Evolutionary conservation across 2,329 filamentous ascomycete species (phyloP), one percentile per base, ranked within the genome.

Genomic region (Alternaria infectoria): DNA sequence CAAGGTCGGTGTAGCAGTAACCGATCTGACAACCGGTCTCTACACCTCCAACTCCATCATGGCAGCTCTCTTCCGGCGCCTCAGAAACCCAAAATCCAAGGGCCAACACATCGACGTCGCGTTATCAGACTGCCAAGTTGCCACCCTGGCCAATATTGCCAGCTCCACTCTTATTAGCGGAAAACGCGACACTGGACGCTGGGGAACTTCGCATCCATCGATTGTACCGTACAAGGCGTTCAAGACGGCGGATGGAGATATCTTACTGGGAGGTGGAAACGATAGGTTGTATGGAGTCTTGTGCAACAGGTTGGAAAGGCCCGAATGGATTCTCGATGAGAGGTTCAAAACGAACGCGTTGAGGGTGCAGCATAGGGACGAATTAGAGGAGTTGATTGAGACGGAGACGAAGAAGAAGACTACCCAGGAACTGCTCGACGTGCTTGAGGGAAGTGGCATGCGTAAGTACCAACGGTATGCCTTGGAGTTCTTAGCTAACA

Each of bases 121-220:
- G 0, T 83, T 99, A 62, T 96, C 93, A 68, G 96, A 99, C 78
- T 97, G 94, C 74, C 96, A 99, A 77, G 94, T 96, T 17, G 96
- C 94, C 0, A 97, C 94, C 0, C 82, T 99, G 47, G 89, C 93
- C n/a, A 99, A 98, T 77, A 93, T 99, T 74, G 96, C 95, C 9
- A 97, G 93, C 77, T 97, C 93, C 63, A 93, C 91, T 64, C 83
- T 99, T 45, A 91, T 98, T 66, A 96, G 92, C 71, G 94, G 94
- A 2, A 83, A 97, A 80, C 91, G 90, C 69, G 96, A 99, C 77
- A 88, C 89, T 0, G 96, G 96, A 0, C 87, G 96, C 67, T 98
- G 96, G 95, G 96, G 96, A 7, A 99, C 96, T 4, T 95, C 95
- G 46, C 96, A 99, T 84, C 96, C 95, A n/a, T 97, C 93, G 0